Conservation (phyloP, 2,329 filamentous ascomycete species). For the Trichoderma lentiforme region DNA sequence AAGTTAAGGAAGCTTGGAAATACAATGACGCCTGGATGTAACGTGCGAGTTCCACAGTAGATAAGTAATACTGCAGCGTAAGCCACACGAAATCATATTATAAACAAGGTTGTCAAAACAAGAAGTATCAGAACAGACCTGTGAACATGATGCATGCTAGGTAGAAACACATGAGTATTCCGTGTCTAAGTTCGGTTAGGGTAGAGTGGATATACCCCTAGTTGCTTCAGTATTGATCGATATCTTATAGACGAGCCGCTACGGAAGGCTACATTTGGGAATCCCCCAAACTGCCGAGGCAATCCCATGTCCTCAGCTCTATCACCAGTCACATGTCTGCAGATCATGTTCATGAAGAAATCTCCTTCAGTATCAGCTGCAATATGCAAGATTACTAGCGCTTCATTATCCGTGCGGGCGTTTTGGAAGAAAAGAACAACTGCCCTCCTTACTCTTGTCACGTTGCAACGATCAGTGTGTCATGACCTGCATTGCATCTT, state of each 20-base stretch:
- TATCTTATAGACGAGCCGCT: background rate
- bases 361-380: background rate
- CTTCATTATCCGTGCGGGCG: background rate
- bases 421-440: background rate
- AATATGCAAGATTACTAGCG: background rate
- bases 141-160: background rate
- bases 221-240: background rate
- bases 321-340: background rate
- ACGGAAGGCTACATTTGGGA: background rate
- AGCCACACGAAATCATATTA: background rate
- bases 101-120: background rate
- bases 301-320: background rate
- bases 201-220: background rate
- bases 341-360: background rate
- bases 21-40: background rate
- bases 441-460: background rate
- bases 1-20: background rate
- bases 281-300: background rate
- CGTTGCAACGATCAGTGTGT: conserved; percentile 3
- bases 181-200: background rate
- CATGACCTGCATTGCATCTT: conserved; percentile 2
- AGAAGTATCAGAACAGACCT: background rate
- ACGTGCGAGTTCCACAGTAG: background rate
- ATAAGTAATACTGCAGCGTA: background rate
- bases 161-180: background rate